Conservation (phyloP, 495 filamentous ascomycete genomes). For the Neurospora sp. region DNA sequence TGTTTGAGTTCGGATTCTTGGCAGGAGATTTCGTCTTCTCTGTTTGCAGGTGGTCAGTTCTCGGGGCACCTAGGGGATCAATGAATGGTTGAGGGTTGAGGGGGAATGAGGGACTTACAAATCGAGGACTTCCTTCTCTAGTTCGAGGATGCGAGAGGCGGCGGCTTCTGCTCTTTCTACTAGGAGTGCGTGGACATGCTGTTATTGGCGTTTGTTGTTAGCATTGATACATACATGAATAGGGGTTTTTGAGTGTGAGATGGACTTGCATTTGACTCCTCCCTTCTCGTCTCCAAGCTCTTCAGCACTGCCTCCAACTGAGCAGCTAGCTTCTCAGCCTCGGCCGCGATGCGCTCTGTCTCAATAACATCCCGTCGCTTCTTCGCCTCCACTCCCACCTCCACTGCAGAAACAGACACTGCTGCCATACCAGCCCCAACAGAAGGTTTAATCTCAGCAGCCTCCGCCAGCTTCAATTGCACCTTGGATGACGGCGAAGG, state of each 20-base stretch:
- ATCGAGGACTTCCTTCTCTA: constrained; percentile 37
- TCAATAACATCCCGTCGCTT: constrained; percentile 10
- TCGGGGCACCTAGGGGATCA: background rate
- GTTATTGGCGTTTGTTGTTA: background rate
- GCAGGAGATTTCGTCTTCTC: constrained; percentile 19
- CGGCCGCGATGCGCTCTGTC: constrained; percentile 22
- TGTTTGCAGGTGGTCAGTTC: background rate
- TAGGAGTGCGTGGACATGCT: constrained; percentile 45
- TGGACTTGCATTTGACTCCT: constrained; percentile 39
- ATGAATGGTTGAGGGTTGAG: background rate
- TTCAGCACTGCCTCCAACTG: constrained; percentile 26
- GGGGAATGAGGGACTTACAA: constrained; percentile 27
- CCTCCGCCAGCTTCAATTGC: constrained; percentile 3
- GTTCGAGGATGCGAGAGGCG: constrained; percentile 39
- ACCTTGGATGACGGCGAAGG: background rate
- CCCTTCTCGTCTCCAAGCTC: constrained; percentile 32
- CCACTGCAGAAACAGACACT: background rate
- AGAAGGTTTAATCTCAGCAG: constrained; percentile 3
- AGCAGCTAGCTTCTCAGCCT: constrained; percentile 30
- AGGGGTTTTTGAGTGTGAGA: background rate
- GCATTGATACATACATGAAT: background rate
- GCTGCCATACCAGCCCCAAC: background rate
- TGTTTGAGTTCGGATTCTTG: constrained; percentile 35
- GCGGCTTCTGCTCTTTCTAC: constrained; percentile 41
- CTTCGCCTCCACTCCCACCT: background rate